Evolutionary conservation across 805 yeast species (phyloP).

Genomic region (Zygosaccharomyces siamensis): DNA sequence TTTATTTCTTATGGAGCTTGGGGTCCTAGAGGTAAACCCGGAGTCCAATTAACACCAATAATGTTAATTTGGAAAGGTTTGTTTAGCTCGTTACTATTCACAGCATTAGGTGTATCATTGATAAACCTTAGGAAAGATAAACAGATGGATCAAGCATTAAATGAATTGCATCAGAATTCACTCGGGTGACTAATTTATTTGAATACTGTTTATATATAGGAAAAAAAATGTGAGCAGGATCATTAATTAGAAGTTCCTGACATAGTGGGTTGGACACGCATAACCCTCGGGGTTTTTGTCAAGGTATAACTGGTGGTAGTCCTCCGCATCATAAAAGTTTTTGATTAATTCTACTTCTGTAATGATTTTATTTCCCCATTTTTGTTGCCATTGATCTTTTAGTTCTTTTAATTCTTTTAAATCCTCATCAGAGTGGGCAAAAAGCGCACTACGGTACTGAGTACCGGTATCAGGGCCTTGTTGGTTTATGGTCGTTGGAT

Average conservation of each 20-base stretch:
- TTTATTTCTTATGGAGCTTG: constrained; percentile 37
- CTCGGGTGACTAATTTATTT: neutral
- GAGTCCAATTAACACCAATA: constrained; percentile 8
- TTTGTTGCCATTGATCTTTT: constrained; percentile 55
- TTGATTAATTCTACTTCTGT: constrained; percentile 66
- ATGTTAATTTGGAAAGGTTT: constrained; percentile 21
- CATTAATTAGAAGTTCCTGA: constrained; percentile 45
- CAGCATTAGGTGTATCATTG: constrained; percentile 19
- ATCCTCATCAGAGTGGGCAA: constrained; percentile 49
- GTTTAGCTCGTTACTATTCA: constrained; percentile 21
- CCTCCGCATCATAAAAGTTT: constrained; percentile 90
- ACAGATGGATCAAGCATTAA: constrained; percentile 2
- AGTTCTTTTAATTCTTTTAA: constrained; percentile 42
- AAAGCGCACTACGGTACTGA: constrained; percentile 84
- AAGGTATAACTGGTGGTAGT: constrained; percentile 82
- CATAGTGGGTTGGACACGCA: constrained; percentile 83
- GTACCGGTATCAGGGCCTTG: constrained; percentile 91
- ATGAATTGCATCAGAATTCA: constrained; percentile 1
- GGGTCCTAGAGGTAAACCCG: constrained; percentile 32
- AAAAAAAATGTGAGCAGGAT: neutral
- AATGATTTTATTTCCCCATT: constrained; percentile 64
- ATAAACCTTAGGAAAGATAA: constrained; percentile 23
- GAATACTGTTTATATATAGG: neutral
- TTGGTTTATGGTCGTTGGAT: constrained; percentile 76
- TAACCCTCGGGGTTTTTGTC: constrained; percentile 79